Evolutionary conservation across 768 basidiomycete species (phyloP).

Genomic region (Cyclocybe aegerita): DNA sequence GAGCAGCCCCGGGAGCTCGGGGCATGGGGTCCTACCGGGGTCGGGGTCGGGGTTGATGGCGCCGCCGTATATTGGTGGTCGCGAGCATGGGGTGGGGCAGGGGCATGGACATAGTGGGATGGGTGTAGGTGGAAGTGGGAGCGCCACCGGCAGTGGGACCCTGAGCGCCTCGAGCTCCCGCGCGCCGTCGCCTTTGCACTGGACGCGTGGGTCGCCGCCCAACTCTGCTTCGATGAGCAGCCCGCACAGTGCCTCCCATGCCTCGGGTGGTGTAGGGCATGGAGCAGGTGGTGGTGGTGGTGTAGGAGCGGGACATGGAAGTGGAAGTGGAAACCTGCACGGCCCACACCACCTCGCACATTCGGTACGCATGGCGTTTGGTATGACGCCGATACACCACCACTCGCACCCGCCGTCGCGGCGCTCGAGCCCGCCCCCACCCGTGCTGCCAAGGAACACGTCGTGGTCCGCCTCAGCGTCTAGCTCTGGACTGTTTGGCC

Average conservation of each 20-base stretch:
- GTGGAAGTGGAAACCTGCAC: not conserved
- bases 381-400: constrained; percentile 81
- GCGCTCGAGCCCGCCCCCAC: constrained; percentile 35
- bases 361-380: constrained; percentile 84
- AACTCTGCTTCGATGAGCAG: constrained; percentile 2
- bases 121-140: constrained; percentile 9
- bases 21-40: constrained; percentile 25
- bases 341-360: constrained; percentile 69
- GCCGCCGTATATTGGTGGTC: too few species aligned
- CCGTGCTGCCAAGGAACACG: constrained; percentile 19
- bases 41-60: too few species aligned
- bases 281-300: too few species aligned
- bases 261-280: too few species aligned
- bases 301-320: too few species aligned
- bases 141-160: constrained; percentile 24
- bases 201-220: constrained; percentile 28
- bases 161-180: constrained; percentile 55
- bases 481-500: constrained; percentile 1
- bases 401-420: constrained; percentile 31
- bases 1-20: constrained; percentile 58
- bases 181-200: constrained; percentile 56
- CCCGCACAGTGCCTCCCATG: too few species aligned
- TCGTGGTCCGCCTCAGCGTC: constrained; percentile 19
- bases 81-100: too few species aligned
- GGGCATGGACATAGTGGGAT: too few species aligned